Evolutionary conservation across 2,329 filamentous ascomycete genomes (phyloP).

Genomic region (Coniochaeta sp.): DNA sequence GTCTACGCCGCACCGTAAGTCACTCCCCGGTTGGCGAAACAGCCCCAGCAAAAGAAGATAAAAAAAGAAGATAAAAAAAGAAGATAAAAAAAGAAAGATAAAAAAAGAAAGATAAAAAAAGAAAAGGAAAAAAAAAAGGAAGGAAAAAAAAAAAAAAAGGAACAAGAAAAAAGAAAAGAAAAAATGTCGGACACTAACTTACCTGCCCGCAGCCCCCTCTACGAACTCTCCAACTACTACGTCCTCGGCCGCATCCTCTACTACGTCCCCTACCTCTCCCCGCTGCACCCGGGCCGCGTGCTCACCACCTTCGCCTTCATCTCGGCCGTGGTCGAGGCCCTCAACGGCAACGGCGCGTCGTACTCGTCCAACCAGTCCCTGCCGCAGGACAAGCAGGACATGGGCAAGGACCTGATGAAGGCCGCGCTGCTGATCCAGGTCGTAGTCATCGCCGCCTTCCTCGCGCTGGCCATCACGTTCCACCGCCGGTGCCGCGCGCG

Average conservation of each 20-base stretch:
- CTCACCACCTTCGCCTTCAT: slow-evolving; percentile 38
- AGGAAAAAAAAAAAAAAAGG: not conserved
- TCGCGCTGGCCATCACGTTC: slow-evolving; percentile 34
- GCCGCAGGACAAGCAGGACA: slow-evolving; percentile 16
- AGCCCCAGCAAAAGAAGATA: not conserved
- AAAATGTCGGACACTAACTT: not conserved
- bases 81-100: no score
- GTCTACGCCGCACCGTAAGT: slow-evolving; percentile 33
- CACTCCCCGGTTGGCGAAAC: not conserved
- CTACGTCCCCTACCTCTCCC: slow-evolving; percentile 54
- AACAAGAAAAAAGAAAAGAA: not conserved
- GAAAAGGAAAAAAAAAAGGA: no score
- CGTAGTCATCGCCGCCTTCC: slow-evolving; percentile 35
- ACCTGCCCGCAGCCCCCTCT: slow-evolving; percentile 40
- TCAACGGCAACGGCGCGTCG: slow-evolving; percentile 39
- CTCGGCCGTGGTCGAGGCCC: slow-evolving; percentile 34
- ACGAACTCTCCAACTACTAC: slow-evolving; percentile 58
- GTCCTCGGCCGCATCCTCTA: slow-evolving; percentile 53
- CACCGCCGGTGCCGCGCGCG: slow-evolving; percentile 27
- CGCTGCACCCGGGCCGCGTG: slow-evolving; percentile 40
- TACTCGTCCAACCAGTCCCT: slow-evolving; percentile 28
- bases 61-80: no score
- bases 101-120: no score
- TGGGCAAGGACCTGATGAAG: slow-evolving; percentile 30
- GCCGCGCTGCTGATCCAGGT: slow-evolving; percentile 39